Evolutionary conservation across 305 asterid species (phyloP).

Genomic region (Rubia balearica): DNA sequence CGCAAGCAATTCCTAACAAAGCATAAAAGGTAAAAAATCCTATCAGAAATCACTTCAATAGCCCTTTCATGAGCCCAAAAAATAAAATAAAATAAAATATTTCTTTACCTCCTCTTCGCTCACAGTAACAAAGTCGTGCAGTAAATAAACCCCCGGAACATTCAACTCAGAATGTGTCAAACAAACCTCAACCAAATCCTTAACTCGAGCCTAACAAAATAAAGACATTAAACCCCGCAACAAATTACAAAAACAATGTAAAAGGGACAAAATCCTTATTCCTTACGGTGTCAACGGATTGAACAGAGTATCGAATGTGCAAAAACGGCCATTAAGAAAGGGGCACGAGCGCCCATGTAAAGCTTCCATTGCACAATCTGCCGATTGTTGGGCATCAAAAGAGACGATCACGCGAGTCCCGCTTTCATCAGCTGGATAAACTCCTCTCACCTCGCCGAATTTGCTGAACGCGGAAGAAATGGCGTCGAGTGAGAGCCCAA

Average conservation of each 20-base stretch:
- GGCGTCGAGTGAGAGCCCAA: slow-evolving; percentile 56
- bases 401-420: slow-evolving; percentile 90
- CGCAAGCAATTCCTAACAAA: slow-evolving; percentile 59
- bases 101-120: slow-evolving; percentile 80
- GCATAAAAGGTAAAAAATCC: background rate
- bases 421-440: slow-evolving; percentile 78
- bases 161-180: slow-evolving; percentile 60
- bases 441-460: slow-evolving; percentile 62
- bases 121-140: slow-evolving; percentile 59
- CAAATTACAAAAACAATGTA: background rate
- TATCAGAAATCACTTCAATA: background rate
- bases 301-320: slow-evolving; percentile 74
- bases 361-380: slow-evolving; percentile 55
- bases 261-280: slow-evolving; percentile 22
- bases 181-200: slow-evolving; percentile 49
- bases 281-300: slow-evolving; percentile 49
- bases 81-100: background rate
- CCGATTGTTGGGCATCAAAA: slow-evolving; percentile 37
- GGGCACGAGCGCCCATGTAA: slow-evolving; percentile 57
- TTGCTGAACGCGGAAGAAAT: slow-evolving; percentile 54
- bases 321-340: slow-evolving; percentile 64
- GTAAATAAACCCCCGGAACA: slow-evolving; percentile 74
- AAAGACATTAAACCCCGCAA: background rate
- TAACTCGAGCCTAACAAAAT: slow-evolving; percentile 34
- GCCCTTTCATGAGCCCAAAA: background rate